phyloP scores from a whole-genome alignment of 2,329 filamentous ascomycete species.

The Escovopsis sp. region DNA sequence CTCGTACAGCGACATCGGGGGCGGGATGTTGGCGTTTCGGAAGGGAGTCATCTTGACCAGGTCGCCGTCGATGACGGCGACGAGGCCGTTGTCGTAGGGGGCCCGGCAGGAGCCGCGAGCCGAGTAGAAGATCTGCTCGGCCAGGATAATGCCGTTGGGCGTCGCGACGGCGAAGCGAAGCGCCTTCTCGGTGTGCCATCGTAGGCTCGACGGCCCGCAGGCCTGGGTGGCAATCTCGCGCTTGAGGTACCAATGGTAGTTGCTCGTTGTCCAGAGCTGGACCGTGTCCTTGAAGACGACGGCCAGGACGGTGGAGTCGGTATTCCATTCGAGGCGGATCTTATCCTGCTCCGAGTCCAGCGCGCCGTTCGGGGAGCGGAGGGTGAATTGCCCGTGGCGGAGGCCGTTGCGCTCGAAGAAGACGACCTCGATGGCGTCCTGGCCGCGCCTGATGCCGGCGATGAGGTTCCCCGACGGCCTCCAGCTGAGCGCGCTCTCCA shows the following conservation, averaged over 20 bases:
- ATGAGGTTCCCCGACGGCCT: conserved; percentile 81
- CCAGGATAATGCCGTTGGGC: conserved; percentile 35
- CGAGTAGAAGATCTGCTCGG: conserved; percentile 55
- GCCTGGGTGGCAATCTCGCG: conserved; percentile 51
- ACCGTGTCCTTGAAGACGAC: conserved; percentile 58
- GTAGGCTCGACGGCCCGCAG: conserved; percentile 20
- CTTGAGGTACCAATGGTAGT: conserved; percentile 97
- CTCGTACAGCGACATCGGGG: conserved; percentile 80
- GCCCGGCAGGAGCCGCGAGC: conserved; percentile 53
- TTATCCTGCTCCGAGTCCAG: conserved; percentile 30
- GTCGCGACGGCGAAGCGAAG: conserved; percentile 48
- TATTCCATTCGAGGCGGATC: conserved; percentile 71
- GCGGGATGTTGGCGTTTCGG: conserved; percentile 70
- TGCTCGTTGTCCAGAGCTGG: conserved; percentile 95
- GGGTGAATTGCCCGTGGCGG: conserved; percentile 84
- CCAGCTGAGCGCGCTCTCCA: conserved; percentile 86
- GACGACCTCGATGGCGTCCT: conserved; percentile 58
- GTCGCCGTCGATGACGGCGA: conserved; percentile 73
- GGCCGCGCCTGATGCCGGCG: conserved; percentile 64
- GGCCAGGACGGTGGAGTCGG: conserved; percentile 80
- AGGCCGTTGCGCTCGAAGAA: conserved; percentile 98
- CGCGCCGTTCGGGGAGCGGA: conserved; percentile 50
- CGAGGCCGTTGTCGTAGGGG: conserved; percentile 63
- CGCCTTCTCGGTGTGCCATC: conserved; percentile 80
- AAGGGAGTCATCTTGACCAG: conserved; percentile 75